A percentile compares a stretch with the other conserved stretches of the same genome.
These are phyloP conservation scores for Auriscalpium vulgare DNA, from an alignment of 768 basidiomycete genomes.

Conservation along the genomic window DNA sequence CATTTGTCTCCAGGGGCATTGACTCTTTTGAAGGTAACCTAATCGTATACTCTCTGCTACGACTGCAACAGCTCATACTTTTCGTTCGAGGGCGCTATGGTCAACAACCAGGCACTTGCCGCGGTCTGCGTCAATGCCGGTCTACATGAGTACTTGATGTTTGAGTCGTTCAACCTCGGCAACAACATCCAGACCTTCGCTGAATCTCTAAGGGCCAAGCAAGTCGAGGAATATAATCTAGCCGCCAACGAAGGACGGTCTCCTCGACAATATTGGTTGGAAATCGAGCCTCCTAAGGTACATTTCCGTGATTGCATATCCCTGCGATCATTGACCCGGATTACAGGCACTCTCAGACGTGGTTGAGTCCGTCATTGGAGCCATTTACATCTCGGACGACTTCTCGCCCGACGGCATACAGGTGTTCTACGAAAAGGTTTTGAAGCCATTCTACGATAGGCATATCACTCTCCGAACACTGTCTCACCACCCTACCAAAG, in stretches of 20 bases:
- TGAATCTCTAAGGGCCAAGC: conserved; percentile 35
- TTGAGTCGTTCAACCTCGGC: conserved; percentile 46
- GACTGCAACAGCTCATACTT: neutral
- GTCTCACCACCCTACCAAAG: conserved; percentile 70
- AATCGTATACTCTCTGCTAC: neutral
- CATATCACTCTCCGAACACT: conserved; percentile 68
- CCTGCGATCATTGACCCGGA: neutral
- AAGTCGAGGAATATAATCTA: conserved; percentile 35
- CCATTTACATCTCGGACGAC: conserved; percentile 69
- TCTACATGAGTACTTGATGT: conserved; percentile 52
- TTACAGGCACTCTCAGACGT: conserved; percentile 68
- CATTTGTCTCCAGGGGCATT: conserved; percentile 67
- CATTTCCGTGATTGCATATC: neutral
- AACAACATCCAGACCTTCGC: conserved; percentile 47
- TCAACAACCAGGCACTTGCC: conserved; percentile 71
- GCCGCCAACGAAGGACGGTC: conserved; percentile 42
- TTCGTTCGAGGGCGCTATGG: conserved; percentile 64
- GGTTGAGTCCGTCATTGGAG: conserved; percentile 74
- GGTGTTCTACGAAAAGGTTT: conserved; percentile 54
- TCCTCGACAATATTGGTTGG: conserved; percentile 73
- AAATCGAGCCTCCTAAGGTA: conserved; percentile 73
- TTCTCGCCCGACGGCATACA: conserved; percentile 56
- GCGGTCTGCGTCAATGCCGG: conserved; percentile 68
- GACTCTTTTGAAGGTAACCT: conserved; percentile 63
- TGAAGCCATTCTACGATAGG: conserved; percentile 73